A percentile compares a stretch with the other conserved stretches of the same genome.
Evolutionary conservation across 164 flowering plant species (phyloP).

Genomic region (Piper betle): DNA sequence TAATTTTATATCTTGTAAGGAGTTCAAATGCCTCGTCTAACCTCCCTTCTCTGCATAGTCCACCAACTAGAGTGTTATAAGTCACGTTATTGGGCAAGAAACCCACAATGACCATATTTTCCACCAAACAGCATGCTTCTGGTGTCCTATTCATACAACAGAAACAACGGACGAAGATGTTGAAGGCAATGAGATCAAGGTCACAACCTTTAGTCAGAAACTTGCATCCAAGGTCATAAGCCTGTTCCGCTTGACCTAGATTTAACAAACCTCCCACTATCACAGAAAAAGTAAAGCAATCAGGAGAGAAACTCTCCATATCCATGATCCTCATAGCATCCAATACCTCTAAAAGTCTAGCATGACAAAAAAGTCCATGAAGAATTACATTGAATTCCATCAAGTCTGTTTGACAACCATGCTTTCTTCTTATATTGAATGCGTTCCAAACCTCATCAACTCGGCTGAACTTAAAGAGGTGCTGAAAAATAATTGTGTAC

Average conservation of each 20-base stretch:
- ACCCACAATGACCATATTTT: conserved; percentile 24
- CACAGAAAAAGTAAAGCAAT: conserved; percentile 29
- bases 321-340: conserved; percentile 20
- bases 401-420: conserved; percentile 35
- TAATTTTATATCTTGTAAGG: conserved; percentile 24
- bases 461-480: conserved; percentile 17
- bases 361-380: conserved; percentile 22
- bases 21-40: conserved; percentile 27
- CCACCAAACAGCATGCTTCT: conserved; percentile 25
- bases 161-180: conserved; percentile 28
- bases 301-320: conserved; percentile 28
- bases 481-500: conserved; percentile 22
- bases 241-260: conserved; percentile 15
- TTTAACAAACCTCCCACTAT: conserved; percentile 38
- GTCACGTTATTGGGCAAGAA: conserved; percentile 27
- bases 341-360: conserved; percentile 16
- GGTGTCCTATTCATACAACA: conserved; percentile 17
- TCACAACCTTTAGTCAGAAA: conserved; percentile 15
- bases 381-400: conserved; percentile 34
- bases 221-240: conserved; percentile 11
- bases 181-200: conserved; percentile 24
- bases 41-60: conserved; percentile 27
- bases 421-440: conserved; percentile 25
- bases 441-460: conserved; percentile 4
- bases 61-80: conserved; percentile 37